These are phyloP conservation scores for Fraxinus albicans DNA, from an alignment of 305 asterid species.

Conservation along the genomic window DNA sequence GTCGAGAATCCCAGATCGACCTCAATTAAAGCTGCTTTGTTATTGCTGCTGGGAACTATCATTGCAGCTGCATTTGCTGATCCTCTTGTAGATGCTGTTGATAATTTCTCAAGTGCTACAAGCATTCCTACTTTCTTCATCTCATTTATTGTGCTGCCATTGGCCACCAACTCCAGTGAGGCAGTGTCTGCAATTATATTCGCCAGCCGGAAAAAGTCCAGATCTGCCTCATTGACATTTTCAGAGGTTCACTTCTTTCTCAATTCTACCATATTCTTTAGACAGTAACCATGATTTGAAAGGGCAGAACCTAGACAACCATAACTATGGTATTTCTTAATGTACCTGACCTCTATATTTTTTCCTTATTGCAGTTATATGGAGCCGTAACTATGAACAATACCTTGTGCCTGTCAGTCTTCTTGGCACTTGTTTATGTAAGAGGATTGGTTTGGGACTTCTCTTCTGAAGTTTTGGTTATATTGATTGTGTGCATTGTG, in stretches of 20 bases:
- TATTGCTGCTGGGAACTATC: constrained; percentile 65
- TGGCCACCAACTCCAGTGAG: constrained; percentile 97
- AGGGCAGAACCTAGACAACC: not conserved
- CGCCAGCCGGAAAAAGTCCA: constrained; percentile 67
- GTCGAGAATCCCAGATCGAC: constrained; percentile 48
- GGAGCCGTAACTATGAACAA: constrained; percentile 97
- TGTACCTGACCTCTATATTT: not conserved
- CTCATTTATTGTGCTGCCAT: constrained; percentile 75
- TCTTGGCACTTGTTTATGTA: constrained; percentile 72
- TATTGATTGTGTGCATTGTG: constrained; percentile 77
- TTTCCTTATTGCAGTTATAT: constrained; percentile 54
- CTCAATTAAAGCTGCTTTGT: constrained; percentile 61
- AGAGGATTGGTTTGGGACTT: constrained; percentile 90
- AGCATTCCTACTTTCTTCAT: constrained; percentile 89
- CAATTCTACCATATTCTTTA: not conserved
- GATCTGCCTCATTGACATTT: constrained; percentile 87
- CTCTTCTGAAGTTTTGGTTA: constrained; percentile 87
- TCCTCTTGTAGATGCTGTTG: constrained; percentile 87
- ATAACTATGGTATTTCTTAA: not conserved
- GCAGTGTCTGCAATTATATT: constrained; percentile 90
- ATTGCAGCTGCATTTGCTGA: constrained; percentile 96
- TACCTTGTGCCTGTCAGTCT: constrained; percentile 77
- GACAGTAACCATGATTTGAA: not conserved
- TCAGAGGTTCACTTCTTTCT: constrained; percentile 64
- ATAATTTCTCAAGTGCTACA: constrained; percentile 82